Conservation (phyloP, 257 asterid species). For the Petrea volubilis region DNA sequence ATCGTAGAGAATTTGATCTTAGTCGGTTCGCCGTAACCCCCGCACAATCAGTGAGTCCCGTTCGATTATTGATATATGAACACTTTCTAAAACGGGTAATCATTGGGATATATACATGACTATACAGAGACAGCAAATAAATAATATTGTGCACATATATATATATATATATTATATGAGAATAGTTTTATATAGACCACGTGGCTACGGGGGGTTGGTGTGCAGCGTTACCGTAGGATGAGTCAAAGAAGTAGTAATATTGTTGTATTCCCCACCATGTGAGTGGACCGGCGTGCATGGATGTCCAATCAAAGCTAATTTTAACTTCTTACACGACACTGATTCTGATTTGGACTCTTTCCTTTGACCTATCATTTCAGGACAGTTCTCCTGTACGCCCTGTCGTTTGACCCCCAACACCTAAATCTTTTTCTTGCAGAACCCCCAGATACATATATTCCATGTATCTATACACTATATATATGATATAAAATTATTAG, state of each 20-base stretch:
- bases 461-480: too few relatives aligned
- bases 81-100: too few relatives aligned
- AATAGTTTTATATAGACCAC: neutral
- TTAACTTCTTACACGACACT: neutral
- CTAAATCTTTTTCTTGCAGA: neutral
- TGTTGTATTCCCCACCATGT: slow-evolving; percentile 12
- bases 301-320: slow-evolving; percentile 16
- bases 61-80: too few relatives aligned
- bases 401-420: slow-evolving; percentile 24
- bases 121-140: neutral
- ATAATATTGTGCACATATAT: too few relatives aligned
- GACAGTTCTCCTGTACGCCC: slow-evolving; percentile 16
- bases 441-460: neutral
- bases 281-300: neutral
- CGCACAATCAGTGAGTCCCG: too few relatives aligned
- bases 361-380: neutral
- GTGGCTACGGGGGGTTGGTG: slow-evolving; percentile 2
- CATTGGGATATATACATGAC: too few relatives aligned
- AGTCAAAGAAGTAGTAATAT: too few relatives aligned
- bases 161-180: neutral
- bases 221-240: slow-evolving; percentile 13
- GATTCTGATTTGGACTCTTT: slow-evolving; percentile 17
- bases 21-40: too few relatives aligned
- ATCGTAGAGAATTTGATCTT: too few relatives aligned
- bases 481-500: too few relatives aligned